Conservation (phyloP, 2,329 filamentous ascomycete genomes). For the Ophiostoma angusticollis region DNA sequence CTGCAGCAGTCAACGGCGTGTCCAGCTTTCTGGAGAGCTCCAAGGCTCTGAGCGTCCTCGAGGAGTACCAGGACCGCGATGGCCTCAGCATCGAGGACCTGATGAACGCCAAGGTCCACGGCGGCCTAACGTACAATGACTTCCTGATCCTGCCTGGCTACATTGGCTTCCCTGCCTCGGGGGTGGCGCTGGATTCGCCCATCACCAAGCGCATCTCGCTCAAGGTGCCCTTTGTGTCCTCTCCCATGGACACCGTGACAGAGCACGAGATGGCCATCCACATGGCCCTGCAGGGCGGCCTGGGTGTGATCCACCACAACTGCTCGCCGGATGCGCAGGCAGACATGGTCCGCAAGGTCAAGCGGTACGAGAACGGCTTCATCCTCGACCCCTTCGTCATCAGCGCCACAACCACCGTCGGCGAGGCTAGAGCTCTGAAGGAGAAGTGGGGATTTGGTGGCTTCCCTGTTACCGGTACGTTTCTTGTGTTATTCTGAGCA, state of each 20-base stretch:
- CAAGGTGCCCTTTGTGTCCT: slow-evolving; percentile 94
- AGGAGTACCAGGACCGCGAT: slow-evolving; percentile 69
- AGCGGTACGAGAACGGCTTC: slow-evolving; percentile 98
- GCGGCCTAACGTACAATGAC: slow-evolving; percentile 96
- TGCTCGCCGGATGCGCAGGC: slow-evolving; percentile 95
- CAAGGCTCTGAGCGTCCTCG: slow-evolving; percentile 67
- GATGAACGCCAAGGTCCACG: slow-evolving; percentile 81
- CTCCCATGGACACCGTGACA: slow-evolving; percentile 98
- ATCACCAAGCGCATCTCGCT: slow-evolving; percentile 91
- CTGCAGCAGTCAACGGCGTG: slow-evolving; percentile 39
- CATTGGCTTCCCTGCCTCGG: slow-evolving; percentile 91
- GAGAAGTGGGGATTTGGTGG: slow-evolving; percentile 98
- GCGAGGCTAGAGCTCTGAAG: slow-evolving; percentile 82
- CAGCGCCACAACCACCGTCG: slow-evolving; percentile 73
- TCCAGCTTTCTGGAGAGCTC: slow-evolving; percentile 56
- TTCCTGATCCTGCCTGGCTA: slow-evolving; percentile 94
- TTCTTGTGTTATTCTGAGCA: slow-evolving; percentile 12
- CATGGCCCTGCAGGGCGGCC: slow-evolving; percentile 77
- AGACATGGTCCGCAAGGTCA: slow-evolving; percentile 98
- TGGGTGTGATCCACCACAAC: slow-evolving; percentile 98
- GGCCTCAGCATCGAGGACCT: slow-evolving; percentile 78
- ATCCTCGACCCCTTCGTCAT: slow-evolving; percentile 94
- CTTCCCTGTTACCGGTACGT: slow-evolving; percentile 95
- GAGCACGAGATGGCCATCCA: slow-evolving; percentile 99
- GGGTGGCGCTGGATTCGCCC: slow-evolving; percentile 76